These are phyloP conservation scores for Eucalyptus dawsonii DNA, from an alignment of 345 rosid genomes.

Conservation along the genomic window DNA sequence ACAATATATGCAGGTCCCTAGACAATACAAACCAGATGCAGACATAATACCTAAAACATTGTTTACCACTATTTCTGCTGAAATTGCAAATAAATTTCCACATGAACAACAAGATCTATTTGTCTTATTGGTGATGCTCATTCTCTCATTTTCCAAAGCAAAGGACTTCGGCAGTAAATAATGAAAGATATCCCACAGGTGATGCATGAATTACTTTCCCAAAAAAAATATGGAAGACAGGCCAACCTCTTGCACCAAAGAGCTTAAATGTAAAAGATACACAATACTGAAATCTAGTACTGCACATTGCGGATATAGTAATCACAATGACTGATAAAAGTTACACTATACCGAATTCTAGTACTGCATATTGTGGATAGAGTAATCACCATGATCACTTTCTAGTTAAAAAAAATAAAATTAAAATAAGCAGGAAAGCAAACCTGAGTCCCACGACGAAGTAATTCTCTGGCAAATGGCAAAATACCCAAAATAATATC, in stretches of 20 bases:
- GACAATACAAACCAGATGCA: neutral
- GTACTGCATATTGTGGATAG: neutral
- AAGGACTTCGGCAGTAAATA: neutral
- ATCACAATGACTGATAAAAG: neutral
- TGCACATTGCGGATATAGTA: neutral
- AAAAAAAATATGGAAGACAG: neutral
- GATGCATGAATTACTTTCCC: neutral
- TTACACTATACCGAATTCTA: neutral
- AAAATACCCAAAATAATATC: slow-evolving; percentile 91
- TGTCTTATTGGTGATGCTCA: neutral
- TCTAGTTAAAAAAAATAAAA: neutral
- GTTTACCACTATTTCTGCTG: neutral
- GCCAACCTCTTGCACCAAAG: neutral
- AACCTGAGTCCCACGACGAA: slow-evolving; percentile 84
- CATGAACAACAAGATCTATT: neutral
- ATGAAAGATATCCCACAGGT: neutral
- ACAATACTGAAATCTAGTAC: neutral
- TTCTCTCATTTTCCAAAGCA: neutral
- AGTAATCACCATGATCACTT: neutral
- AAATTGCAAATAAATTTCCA: neutral
- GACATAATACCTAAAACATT: neutral
- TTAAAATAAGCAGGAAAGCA: neutral
- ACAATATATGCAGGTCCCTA: neutral
- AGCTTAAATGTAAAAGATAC: neutral
- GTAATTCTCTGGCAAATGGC: slow-evolving; percentile 90